These are phyloP conservation scores for Fusarium nematophilum DNA, from an alignment of 2,329 filamentous ascomycete genomes.

Conservation along the genomic window DNA sequence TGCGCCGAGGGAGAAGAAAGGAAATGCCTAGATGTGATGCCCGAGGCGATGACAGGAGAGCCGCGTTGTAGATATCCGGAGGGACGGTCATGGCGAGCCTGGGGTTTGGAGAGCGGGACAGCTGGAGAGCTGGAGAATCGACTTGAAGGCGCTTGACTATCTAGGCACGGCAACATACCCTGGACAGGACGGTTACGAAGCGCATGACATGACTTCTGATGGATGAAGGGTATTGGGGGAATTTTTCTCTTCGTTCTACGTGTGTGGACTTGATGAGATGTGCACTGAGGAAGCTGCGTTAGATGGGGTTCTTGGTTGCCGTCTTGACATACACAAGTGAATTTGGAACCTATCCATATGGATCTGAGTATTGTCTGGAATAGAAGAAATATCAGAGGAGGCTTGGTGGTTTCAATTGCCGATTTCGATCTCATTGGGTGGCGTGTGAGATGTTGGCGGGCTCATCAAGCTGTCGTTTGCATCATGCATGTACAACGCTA, in stretches of 20 bases:
- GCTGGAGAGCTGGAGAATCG: neutral
- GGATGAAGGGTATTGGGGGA: constrained; percentile 26
- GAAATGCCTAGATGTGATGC: constrained; percentile 3
- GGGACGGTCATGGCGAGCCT: neutral
- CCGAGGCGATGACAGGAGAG: neutral
- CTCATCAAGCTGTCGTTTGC: no score
- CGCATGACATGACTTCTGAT: constrained; percentile 20
- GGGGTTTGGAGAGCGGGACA: neutral
- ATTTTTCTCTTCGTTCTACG: constrained; percentile 32
- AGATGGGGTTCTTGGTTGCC: constrained; percentile 7
- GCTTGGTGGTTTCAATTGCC: no score
- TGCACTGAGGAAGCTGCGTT: constrained; percentile 11
- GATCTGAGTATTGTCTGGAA: neutral
- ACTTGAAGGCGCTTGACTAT: constrained; percentile 1
- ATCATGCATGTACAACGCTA: no score
- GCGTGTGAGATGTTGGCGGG: no score
- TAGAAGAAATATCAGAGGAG: no score
- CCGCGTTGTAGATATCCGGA: constrained; percentile 13
- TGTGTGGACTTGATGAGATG: constrained; percentile 23
- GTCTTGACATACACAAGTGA: constrained; percentile 23
- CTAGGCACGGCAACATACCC: constrained; percentile 24
- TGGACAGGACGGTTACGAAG: constrained; percentile 26
- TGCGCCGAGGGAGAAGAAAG: constrained; percentile 6
- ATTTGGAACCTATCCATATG: constrained; percentile 2
- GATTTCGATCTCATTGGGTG: no score